Percentiles rank a stretch among this genome's conserved stretches.
Conservation (phyloP, 1,139 yeast genomes). For the Taphrina populina region DNA sequence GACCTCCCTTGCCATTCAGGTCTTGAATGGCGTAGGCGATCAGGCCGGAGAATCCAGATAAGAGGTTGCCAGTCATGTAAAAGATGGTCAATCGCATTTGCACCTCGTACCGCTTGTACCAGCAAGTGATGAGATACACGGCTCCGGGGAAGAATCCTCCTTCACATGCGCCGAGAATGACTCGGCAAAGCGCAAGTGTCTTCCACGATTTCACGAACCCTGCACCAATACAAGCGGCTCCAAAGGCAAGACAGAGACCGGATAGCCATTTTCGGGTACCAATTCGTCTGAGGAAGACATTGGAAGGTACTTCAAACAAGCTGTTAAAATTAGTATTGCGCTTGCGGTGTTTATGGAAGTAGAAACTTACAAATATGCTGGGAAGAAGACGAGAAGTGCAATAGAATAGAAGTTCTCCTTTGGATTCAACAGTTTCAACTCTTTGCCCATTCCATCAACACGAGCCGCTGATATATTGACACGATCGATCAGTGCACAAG, state of each 20-base stretch:
- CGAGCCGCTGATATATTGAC: slow-evolving; percentile 65
- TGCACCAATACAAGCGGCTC: slow-evolving; percentile 48
- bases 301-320: slow-evolving; percentile 64
- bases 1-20: slow-evolving; percentile 43
- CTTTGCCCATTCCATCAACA: slow-evolving; percentile 55
- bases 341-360: too few relatives aligned
- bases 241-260: slow-evolving; percentile 38
- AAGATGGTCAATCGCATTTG: slow-evolving; percentile 36
- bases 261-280: slow-evolving; percentile 54
- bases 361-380: slow-evolving; percentile 55
- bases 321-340: background rate
- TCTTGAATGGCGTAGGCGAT: slow-evolving; percentile 43
- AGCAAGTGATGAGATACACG: slow-evolving; percentile 37
- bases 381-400: slow-evolving; percentile 65
- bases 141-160: slow-evolving; percentile 39
- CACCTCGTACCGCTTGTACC: slow-evolving; percentile 37
- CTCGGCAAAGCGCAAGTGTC: slow-evolving; percentile 58
- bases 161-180: slow-evolving; percentile 37
- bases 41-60: slow-evolving; percentile 43
- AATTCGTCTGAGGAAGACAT: slow-evolving; percentile 58
- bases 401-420: slow-evolving; percentile 51
- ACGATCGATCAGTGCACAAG: slow-evolving; percentile 61
- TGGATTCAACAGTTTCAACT: slow-evolving; percentile 50
- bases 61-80: slow-evolving; percentile 39
- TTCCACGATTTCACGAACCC: slow-evolving; percentile 62